A percentile compares a stretch with the other conserved stretches of the same genome.
These are phyloP conservation scores for Yarrowia divulgata DNA, from an alignment of 805 yeast species.

Conservation along the genomic window DNA sequence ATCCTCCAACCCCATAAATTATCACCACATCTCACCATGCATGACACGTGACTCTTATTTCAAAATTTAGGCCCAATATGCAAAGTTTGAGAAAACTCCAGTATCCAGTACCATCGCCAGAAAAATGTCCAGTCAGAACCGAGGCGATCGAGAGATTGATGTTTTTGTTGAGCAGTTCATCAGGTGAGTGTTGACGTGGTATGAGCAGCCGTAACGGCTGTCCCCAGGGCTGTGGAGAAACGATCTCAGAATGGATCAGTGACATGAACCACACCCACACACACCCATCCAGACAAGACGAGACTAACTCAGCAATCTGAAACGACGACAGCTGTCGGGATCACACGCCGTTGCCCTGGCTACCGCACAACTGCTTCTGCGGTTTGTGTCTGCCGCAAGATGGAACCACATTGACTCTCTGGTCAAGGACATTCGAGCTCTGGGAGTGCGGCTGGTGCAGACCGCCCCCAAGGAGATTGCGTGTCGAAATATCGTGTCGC, in stretches of 20 bases:
- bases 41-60: conserved; percentile 19
- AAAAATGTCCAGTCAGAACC: conserved; percentile 36
- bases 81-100: conserved; percentile 25
- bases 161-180: conserved; percentile 32
- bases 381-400: conserved; percentile 86
- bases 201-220: not conserved
- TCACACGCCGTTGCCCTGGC: conserved; percentile 84
- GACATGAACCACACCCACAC: too few relatives aligned
- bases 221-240: not conserved
- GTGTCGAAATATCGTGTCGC: conserved; percentile 87
- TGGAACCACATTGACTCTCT: conserved; percentile 83
- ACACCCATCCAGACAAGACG: too few relatives aligned
- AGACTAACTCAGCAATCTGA: conserved; percentile 53
- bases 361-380: conserved; percentile 83
- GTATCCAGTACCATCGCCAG: not conserved
- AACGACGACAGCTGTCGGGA: conserved; percentile 83
- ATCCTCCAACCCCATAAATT: not conserved
- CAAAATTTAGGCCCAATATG: conserved; percentile 29
- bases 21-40: conserved; percentile 6
- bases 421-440: conserved; percentile 70
- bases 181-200: conserved; percentile 20
- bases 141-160: conserved; percentile 39
- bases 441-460: conserved; percentile 68
- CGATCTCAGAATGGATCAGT: too few relatives aligned
- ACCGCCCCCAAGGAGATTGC: conserved; percentile 92